Conservation (phyloP, 1,284 basidiomycete genomes). For the Erythrobasidium hasegawianum region DNA sequence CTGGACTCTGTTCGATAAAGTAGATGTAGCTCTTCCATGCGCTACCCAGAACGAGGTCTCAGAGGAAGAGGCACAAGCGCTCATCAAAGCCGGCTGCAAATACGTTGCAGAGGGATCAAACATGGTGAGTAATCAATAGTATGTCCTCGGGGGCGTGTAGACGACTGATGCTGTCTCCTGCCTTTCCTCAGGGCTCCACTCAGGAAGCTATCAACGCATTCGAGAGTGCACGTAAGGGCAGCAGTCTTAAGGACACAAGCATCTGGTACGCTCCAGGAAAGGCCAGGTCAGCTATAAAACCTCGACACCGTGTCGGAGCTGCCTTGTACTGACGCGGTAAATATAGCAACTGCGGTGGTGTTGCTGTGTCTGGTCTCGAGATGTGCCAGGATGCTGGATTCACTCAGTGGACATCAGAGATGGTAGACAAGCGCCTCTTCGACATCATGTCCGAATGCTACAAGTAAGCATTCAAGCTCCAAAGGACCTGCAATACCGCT, state of each 20-base stretch:
- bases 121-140: slow-evolving; percentile 55
- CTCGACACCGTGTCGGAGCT: too few relatives aligned
- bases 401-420: slow-evolving; percentile 61
- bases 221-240: slow-evolving; percentile 59
- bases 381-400: slow-evolving; percentile 76
- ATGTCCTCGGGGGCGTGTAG: neutral
- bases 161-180: neutral
- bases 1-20: slow-evolving; percentile 65
- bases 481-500: too few relatives aligned
- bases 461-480: slow-evolving; percentile 42
- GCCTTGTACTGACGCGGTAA: too few relatives aligned
- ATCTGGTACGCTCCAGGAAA: slow-evolving; percentile 66
- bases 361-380: slow-evolving; percentile 65
- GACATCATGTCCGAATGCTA: slow-evolving; percentile 71
- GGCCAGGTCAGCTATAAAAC: too few relatives aligned
- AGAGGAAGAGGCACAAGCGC: slow-evolving; percentile 65
- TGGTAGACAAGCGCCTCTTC: slow-evolving; percentile 69
- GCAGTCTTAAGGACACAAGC: slow-evolving; percentile 46
- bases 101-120: slow-evolving; percentile 76
- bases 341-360: slow-evolving; percentile 64
- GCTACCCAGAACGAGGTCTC: slow-evolving; percentile 76
- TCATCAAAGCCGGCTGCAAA: slow-evolving; percentile 65
- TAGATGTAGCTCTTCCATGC: slow-evolving; percentile 70
- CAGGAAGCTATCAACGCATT: slow-evolving; percentile 68
- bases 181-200: slow-evolving; percentile 47